Evolutionary conservation across 139 green algal genomes (phyloP), one percentile per base, ranked within the genome.

Genomic region (Micromonas pusilla): DNA sequence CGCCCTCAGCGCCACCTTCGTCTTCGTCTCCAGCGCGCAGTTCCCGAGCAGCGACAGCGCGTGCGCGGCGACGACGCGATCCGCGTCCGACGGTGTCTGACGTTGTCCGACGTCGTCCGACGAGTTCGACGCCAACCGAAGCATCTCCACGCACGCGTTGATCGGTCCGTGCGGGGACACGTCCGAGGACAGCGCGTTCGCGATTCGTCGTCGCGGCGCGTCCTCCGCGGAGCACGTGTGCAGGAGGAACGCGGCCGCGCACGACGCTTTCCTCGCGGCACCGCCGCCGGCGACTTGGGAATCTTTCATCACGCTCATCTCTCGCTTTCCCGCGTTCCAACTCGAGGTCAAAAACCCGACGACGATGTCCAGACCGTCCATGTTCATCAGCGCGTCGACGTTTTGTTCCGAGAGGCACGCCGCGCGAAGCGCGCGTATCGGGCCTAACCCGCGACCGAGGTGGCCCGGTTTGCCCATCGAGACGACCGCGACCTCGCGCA

Each of bases 1-100:
- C 5, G 45, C 32, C 6, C 52, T 78, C 39, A 78, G 26, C 72
- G 31, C 26, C 25, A 70, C 76, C 25, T 32, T 66, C 36, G 52
- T 20, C 45, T 66, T 38, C 34, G 21, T 32, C 34, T 68, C 72
- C 25, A 78, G 5, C 4, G 72, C 52, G 33, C 32, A 70, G 72
- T 36, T 63, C 4, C 38, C 30, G 4, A 78, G 37, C 5, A 78
- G 45, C 9, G 45, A 57, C 45, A 57, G 45, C 45, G 45, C 45
- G 45, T 57, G 45, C 9, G 45, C 45, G 9, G 45, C 45, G 45
- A 16, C 45, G 45, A 57, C 45, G 45, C 9, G 45, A 57, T 57
- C 45, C 45, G 45, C 16, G 45, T 57, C 45, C 9, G n/a, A n/a
- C n/a, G n/a, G n/a, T n/a, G n/a, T n/a, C n/a, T n/a, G n/a, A n/a